Conservation (phyloP, 345 rosid species). For the Trapa bicornis region DNA sequence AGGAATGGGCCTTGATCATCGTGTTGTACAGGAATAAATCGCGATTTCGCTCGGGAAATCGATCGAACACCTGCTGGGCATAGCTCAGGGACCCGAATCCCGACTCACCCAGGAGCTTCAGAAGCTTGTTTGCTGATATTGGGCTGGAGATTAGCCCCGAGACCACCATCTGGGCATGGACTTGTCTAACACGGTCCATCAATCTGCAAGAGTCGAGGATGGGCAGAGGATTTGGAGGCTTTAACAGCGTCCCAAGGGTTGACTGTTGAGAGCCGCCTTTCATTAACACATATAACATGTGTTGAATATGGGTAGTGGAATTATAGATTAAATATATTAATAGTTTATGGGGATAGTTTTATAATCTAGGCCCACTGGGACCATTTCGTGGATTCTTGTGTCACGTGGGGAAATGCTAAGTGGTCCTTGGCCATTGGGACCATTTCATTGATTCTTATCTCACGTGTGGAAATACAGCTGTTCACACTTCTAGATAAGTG, state of each 20-base stretch:
- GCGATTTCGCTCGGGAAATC: conserved; percentile 3
- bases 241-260: conserved; percentile 3
- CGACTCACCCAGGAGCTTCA: neutral
- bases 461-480: too few species aligned
- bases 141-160: conserved; percentile 7
- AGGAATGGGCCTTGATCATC: conserved; percentile 14
- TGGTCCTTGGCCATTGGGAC: too few species aligned
- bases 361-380: too few species aligned
- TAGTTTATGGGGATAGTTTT: too few species aligned
- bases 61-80: conserved; percentile 15
- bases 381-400: too few species aligned
- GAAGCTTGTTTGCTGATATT: conserved; percentile 8
- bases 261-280: conserved; percentile 7
- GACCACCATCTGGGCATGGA: conserved; percentile 12
- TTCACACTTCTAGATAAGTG: too few species aligned
- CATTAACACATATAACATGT: neutral
- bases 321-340: too few species aligned
- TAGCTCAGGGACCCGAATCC: conserved; percentile 4
- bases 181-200: conserved; percentile 1
- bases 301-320: too few species aligned
- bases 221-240: neutral
- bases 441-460: too few species aligned
- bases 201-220: conserved; percentile 6
- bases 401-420: too few species aligned
- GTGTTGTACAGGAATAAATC: conserved; percentile 12